Evolutionary conservation across 1,139 yeast genomes (phyloP).

Genomic region (Saccharomyces pastorianus): DNA sequence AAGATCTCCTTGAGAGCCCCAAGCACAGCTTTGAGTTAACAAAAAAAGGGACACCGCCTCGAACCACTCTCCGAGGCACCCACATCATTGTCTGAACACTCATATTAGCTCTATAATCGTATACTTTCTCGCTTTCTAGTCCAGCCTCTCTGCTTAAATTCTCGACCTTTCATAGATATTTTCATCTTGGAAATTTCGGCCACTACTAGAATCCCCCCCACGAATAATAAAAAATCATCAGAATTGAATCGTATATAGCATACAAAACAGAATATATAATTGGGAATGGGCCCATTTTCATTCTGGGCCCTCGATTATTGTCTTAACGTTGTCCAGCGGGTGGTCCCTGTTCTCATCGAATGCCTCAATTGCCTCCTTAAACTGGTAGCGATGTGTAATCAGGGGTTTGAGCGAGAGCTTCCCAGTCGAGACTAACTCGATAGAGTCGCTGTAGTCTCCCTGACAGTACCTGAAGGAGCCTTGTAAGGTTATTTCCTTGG

Average conservation of each 20-base stretch:
- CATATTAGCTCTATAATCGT: background rate
- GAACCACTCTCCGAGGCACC: background rate
- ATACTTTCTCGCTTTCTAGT: background rate
- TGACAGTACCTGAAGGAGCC: conserved; percentile 68
- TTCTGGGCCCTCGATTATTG: conserved; percentile 50
- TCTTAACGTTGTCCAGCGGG: conserved; percentile 50
- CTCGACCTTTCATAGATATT: background rate
- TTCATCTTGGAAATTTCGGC: background rate
- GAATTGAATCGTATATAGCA: no score
- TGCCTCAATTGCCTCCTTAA: conserved; percentile 72
- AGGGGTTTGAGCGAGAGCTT: conserved; percentile 55
- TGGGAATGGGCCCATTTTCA: background rate
- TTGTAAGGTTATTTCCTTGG: no score
- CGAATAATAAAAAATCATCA: conserved; percentile 8
- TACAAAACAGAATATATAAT: no score
- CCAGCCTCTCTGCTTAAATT: background rate
- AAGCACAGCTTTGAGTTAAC: background rate
- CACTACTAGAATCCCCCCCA: background rate
- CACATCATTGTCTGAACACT: background rate
- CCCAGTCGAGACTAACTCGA: conserved; percentile 55
- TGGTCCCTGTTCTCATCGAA: conserved; percentile 54
- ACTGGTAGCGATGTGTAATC: conserved; percentile 69
- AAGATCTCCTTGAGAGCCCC: conserved; percentile 3
- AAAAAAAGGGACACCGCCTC: background rate
- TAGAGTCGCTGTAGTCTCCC: conserved; percentile 72